phyloP scores from a whole-genome alignment of 352 stramenopile species.

The Pythium sp. region DNA sequence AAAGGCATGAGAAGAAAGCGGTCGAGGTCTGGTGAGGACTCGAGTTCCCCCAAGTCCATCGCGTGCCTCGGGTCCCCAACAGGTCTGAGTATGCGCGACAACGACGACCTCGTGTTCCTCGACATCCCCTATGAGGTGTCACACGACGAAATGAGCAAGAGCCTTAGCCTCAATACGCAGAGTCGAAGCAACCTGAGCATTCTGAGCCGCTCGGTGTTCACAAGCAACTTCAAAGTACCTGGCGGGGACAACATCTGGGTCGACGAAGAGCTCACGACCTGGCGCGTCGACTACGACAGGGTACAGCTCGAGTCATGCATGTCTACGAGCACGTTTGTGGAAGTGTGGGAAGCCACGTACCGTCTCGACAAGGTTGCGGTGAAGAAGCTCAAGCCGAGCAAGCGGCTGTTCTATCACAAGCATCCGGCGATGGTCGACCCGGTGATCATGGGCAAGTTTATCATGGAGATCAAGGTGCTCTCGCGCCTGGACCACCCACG shows the following conservation, averaged over 20 bases:
- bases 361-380: conserved; percentile 35
- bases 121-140: neutral
- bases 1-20: conserved; percentile 5
- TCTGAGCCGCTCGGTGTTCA: conserved; percentile 8
- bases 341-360: conserved; percentile 44
- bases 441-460: conserved; percentile 36
- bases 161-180: neutral
- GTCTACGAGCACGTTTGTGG: conserved; percentile 28
- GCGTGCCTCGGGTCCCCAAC: conserved; percentile 16
- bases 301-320: conserved; percentile 26
- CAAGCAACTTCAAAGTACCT: conserved; percentile 9
- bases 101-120: conserved; percentile 8
- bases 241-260: conserved; percentile 23
- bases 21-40: neutral
- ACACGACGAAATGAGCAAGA: conserved; percentile 4
- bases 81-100: conserved; percentile 2
- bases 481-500: conserved; percentile 47
- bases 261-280: conserved; percentile 37
- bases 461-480: conserved; percentile 50
- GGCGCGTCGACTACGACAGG: conserved; percentile 35
- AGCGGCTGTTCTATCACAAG: conserved; percentile 22
- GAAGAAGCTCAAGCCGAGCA: conserved; percentile 33
- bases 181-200: conserved; percentile 1
- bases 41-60: conserved; percentile 12
- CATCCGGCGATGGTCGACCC: conserved; percentile 24